Evolutionary conservation across 225 moss, liverwort and hornwort genomes (phyloP), one percentile per base, ranked within the genome.

Genomic region (Polytrichum formosum): DNA sequence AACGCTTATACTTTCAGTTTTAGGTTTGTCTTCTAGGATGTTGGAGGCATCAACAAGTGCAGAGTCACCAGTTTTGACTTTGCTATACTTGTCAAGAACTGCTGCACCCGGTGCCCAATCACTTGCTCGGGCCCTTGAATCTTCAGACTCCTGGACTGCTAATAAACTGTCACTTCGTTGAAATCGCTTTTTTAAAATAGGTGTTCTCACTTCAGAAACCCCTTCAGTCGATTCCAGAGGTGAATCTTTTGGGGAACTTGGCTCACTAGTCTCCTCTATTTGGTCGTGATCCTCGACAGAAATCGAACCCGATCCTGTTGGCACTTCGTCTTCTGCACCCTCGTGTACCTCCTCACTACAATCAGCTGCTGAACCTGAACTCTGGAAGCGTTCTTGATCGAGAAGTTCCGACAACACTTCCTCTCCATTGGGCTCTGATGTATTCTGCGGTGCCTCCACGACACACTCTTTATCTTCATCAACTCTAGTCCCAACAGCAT

Each of bases 121-220:
- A 55, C 31, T 35, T 29, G 79, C 30, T 60, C 67, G 70, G 17
- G 61, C 70, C 53, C 69, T 70, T 22, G 79, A 63, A 64, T 86
- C 85, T 61, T 77, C 79, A 7, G 67, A 67, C 4, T 86, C 85
- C 5, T 80, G 77, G 17, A 86, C 79, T 5, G 82, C 79, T 61
- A 82, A 56, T 72, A 82, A 79, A 56, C 82, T 85, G 67, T 82
- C 82, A 26, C 85, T 85, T 53, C 85, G 73, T 2, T 71, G 79
- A 30, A 80, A 77, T 13, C 75, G 61, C 72, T 82, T 77, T 33
- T 75, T 70, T 16, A 25, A 1, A 0, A 67, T 64, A 17, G 82
- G 70, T 29, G 18, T 71, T 46, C 62, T 79, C 1, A n/a, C 56
- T 64, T 70, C 80, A 23, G 71, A 13, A 46, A 18, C 67, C 55